phyloP scores from a whole-genome alignment of 306 rosid species.

The Lupinus albus region DNA sequence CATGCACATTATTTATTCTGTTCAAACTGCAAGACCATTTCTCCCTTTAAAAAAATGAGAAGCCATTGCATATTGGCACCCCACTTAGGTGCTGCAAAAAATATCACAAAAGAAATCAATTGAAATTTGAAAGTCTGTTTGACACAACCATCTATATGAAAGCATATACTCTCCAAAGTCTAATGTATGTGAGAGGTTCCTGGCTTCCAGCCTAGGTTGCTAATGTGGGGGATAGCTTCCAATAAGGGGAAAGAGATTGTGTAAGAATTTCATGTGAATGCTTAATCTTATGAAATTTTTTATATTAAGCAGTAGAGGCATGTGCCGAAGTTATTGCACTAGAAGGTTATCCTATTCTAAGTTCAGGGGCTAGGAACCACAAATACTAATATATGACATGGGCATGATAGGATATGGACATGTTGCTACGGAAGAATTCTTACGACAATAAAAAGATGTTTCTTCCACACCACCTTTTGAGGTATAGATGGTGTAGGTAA shows the following conservation, averaged over 20 bases:
- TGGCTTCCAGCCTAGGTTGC: neutral
- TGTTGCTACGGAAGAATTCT: too few species aligned
- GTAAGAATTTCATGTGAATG: neutral
- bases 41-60: neutral
- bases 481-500: too few species aligned
- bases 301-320: too few species aligned
- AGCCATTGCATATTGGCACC: neutral
- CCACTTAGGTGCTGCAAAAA: neutral
- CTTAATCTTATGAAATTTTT: neutral
- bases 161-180: neutral
- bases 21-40: neutral
- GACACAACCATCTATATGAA: neutral
- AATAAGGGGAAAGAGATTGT: neutral
- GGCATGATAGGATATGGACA: too few species aligned
- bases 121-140: neutral
- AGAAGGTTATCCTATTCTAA: neutral
- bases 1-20: neutral
- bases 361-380: neutral
- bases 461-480: too few species aligned
- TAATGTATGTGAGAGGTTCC: neutral
- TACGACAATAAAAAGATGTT: too few species aligned
- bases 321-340: neutral
- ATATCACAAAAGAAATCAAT: neutral
- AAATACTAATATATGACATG: too few species aligned
- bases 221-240: neutral